Evolutionary conservation across 2,329 filamentous ascomycete species (phyloP), one percentile per base, ranked within the genome.

Genomic region (Fusarium udum): DNA sequence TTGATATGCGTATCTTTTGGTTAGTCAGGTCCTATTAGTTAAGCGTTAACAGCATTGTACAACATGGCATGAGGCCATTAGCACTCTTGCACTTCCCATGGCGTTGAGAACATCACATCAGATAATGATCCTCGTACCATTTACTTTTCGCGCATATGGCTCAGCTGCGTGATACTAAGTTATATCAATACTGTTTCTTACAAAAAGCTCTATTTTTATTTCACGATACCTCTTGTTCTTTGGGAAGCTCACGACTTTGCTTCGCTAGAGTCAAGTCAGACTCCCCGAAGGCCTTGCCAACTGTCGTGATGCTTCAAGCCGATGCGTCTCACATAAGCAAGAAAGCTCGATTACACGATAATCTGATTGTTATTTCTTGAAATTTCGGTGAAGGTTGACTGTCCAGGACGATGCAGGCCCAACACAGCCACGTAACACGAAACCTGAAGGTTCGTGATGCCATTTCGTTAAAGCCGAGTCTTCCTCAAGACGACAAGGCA

Each of bases 351-450:
- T 3, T 7, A 3, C 13, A n/a, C 5, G 3, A 31, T 1, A 49
- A 1, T 0, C 4, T 10, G 1, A n/a, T 32, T 4, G 8, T 18
- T 18, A 24, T 0, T 49, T 32, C 22, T 18, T 24, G 0, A 5
- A 7, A 1, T 4, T 4, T 3, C 1, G 24, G 15, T 51, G 11
- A 34, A 32, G 8, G 2, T 24, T 24, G 12, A 11, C 22, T 51
- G 3, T 5, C 22, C 4, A 32, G 16, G 48, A 7, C 6, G 28
- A 24, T 32, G 11, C 3, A 13, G 16, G 6, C 12, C 28, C 48
- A n/a, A 6, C 11, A 34, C 8, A 10, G 16, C 15, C 7, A 34
- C 7, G 4, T 51, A 51, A 18, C 22, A 24, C 6, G 28, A 10
- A 14, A 9, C 11, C 6, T 10, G 4, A 32, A 51, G 11, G 7